These are phyloP conservation scores for Leptographium radiaticola DNA, from an alignment of 2,329 filamentous ascomycete genomes.

Conservation along the genomic window DNA sequence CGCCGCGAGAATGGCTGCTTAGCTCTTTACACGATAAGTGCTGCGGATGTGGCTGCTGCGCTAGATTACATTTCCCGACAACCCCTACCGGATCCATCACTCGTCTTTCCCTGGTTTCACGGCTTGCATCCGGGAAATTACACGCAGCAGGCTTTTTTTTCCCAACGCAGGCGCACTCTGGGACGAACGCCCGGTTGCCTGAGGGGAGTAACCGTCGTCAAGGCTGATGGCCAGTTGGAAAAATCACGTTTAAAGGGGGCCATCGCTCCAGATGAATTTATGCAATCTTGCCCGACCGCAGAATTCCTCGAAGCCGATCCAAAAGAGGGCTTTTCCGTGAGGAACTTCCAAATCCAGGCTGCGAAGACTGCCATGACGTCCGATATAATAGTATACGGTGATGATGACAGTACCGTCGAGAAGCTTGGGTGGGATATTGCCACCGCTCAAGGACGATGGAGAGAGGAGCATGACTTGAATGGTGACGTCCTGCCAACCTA, in stretches of 20 bases:
- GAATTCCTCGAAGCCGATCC: slow-evolving; percentile 78
- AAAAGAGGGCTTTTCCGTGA: slow-evolving; percentile 79
- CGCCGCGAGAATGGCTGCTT: slow-evolving; percentile 31
- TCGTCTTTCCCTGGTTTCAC: slow-evolving; percentile 93
- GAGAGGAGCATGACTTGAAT: slow-evolving; percentile 45
- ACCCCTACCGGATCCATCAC: slow-evolving; percentile 69
- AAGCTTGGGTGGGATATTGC: slow-evolving; percentile 58
- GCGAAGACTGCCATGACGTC: slow-evolving; percentile 79
- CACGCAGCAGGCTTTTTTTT: slow-evolving; percentile 82
- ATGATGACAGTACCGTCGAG: slow-evolving; percentile 47
- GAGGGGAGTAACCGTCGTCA: slow-evolving; percentile 73
- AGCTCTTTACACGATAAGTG: slow-evolving; percentile 60
- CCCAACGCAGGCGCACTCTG: slow-evolving; percentile 57
- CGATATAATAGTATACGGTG: slow-evolving; percentile 86
- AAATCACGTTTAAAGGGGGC: slow-evolving; percentile 74
- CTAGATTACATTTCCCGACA: slow-evolving; percentile 66
- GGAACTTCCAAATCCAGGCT: slow-evolving; percentile 94
- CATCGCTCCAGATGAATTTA: slow-evolving; percentile 66
- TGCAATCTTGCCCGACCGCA: slow-evolving; percentile 37
- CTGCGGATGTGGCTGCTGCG: slow-evolving; percentile 54
- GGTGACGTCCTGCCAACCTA: slow-evolving; percentile 49
- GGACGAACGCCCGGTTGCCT: slow-evolving; percentile 63
- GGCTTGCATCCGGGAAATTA: slow-evolving; percentile 82
- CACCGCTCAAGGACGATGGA: slow-evolving; percentile 64
- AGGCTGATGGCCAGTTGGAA: slow-evolving; percentile 69